These are phyloP conservation scores for Rhizodiscina lignyota DNA, from an alignment of 495 filamentous ascomycete genomes.

Conservation along the genomic window DNA sequence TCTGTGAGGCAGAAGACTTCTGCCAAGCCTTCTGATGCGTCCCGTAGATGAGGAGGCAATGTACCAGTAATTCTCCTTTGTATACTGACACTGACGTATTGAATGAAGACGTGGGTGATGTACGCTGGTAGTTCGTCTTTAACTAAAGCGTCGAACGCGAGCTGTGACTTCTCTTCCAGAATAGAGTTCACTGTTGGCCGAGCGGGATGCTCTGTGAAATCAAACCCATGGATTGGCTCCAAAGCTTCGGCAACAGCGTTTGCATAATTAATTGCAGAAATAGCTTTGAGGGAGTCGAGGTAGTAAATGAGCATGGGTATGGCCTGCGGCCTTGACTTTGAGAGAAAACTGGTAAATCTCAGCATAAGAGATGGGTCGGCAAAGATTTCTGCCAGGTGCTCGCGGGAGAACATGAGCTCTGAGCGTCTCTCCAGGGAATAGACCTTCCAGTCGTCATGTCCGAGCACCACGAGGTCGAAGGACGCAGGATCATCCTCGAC, in stretches of 20 bases:
- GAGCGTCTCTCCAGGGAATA: slow-evolving; percentile 43
- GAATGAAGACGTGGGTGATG: slow-evolving; percentile 43
- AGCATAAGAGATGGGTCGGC: slow-evolving; percentile 51
- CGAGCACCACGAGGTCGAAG: slow-evolving; percentile 28
- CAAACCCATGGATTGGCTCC: slow-evolving; percentile 27
- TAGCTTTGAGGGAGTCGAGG: slow-evolving; percentile 44
- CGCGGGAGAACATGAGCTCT: slow-evolving; percentile 44
- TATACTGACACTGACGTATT: slow-evolving; percentile 39
- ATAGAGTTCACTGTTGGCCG: slow-evolving; percentile 31
- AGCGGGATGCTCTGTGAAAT: slow-evolving; percentile 26
- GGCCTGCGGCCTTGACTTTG: slow-evolving; percentile 53
- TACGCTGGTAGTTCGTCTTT: slow-evolving; percentile 54
- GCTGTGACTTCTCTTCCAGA: slow-evolving; percentile 38
- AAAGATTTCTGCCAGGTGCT: slow-evolving; percentile 42
- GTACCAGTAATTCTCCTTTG: slow-evolving; percentile 39
- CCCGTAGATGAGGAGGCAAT: slow-evolving; percentile 32
- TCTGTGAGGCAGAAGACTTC: slow-evolving; percentile 69
- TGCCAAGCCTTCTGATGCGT: slow-evolving; percentile 51
- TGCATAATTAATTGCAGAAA: slow-evolving; percentile 55
- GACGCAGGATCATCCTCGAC: slow-evolving; percentile 32
- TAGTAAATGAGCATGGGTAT: slow-evolving; percentile 50
- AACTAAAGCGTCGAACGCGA: slow-evolving; percentile 42
- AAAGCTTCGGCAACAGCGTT: slow-evolving; percentile 43
- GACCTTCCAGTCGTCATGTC: slow-evolving; percentile 5
- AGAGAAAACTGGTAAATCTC: slow-evolving; percentile 47